Percentiles rank a stretch among this genome's conserved stretches.
phyloP scores from a whole-genome alignment of 23 red algal species.

The Gracilariopsis chorda region DNA sequence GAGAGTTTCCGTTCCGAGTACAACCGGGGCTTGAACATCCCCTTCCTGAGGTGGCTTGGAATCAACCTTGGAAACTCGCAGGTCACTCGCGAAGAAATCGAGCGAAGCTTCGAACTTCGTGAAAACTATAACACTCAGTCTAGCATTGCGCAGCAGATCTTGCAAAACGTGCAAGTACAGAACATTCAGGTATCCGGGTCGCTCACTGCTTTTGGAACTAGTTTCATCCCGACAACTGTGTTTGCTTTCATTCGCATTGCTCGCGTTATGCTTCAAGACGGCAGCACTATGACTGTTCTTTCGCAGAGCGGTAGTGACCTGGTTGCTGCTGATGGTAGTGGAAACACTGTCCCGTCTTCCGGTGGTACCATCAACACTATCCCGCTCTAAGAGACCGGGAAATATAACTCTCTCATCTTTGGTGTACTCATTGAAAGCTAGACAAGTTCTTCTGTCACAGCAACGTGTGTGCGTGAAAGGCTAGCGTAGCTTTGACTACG shows the following conservation, averaged over 20 bases:
- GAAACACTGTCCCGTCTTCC: not conserved
- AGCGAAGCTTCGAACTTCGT: not conserved
- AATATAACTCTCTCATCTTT: too few species aligned
- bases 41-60: not conserved
- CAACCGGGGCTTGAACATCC: not conserved
- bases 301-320: not conserved
- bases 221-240: not conserved
- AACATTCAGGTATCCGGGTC: not conserved
- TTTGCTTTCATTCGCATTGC: slow-evolving; percentile 4
- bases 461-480: too few species aligned
- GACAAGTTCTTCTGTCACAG: too few species aligned
- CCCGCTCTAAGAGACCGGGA: too few species aligned
- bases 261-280: not conserved
- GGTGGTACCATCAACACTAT: not conserved
- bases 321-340: not conserved
- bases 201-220: not conserved
- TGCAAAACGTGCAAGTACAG: not conserved
- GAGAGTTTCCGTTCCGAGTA: not conserved
- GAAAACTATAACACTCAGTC: slow-evolving; percentile 1
- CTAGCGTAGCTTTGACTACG: too few species aligned
- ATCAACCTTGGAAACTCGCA: not conserved
- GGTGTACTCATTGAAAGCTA: too few species aligned
- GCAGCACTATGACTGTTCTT: not conserved
- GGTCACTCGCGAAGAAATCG: not conserved
- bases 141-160: not conserved